phyloP scores from a whole-genome alignment of 257 asterid species.

The Rauvolfia tetraphylla region DNA sequence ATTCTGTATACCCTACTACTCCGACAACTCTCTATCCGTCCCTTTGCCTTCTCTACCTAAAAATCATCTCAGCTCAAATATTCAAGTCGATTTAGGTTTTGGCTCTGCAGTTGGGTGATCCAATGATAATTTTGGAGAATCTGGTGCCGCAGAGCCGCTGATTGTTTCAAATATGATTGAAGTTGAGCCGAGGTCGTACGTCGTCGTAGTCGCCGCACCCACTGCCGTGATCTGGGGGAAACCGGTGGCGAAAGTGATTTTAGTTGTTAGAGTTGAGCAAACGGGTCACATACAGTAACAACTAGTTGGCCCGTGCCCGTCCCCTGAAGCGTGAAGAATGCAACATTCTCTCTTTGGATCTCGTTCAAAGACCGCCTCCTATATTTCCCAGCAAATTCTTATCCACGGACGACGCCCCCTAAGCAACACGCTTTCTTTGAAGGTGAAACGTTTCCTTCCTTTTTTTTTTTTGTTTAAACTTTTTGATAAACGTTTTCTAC shows the following conservation, averaged over 20 bases:
- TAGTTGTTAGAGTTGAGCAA: not conserved
- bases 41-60: not conserved
- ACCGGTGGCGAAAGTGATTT: not conserved
- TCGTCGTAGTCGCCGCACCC: not conserved
- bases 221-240: not conserved
- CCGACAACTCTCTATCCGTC: not conserved
- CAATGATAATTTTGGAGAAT: not conserved
- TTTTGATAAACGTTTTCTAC: too few species aligned
- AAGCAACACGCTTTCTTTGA: not conserved
- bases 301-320: conserved; percentile 4
- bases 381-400: not conserved
- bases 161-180: not conserved
- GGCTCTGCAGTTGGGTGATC: not conserved
- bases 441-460: not conserved
- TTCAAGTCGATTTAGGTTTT: not conserved
- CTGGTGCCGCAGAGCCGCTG: not conserved
- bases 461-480: too few species aligned
- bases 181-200: not conserved
- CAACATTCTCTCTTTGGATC: not conserved
- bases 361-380: not conserved
- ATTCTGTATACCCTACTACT: conserved; percentile 23
- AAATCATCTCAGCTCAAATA: not conserved
- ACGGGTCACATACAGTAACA: not conserved
- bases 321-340: not conserved
- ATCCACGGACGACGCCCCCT: not conserved